Evolutionary conservation across 1,139 yeast species (phyloP), one percentile per base, ranked within the genome.

Genomic region (Meyerozyma athensensis): DNA sequence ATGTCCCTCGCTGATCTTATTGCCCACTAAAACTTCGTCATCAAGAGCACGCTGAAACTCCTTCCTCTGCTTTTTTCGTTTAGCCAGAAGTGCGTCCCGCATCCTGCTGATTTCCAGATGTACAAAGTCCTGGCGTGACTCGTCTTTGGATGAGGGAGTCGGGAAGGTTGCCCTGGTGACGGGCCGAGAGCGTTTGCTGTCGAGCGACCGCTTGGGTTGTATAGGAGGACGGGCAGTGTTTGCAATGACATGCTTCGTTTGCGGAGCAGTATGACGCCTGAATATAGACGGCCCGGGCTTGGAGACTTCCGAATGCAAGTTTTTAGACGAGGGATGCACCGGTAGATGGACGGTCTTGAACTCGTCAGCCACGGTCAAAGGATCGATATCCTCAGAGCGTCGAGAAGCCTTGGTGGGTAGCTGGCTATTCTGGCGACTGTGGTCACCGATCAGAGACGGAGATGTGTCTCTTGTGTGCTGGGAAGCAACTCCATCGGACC

Each of bases 1-100:
- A 54, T 92, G 97, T 33, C 96, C 97, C 59, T 87, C 96, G 44
- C 85, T 78, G 34, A 89, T 92, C 48, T 83, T 81, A 45, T 86
- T 84, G 1, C 95, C 95, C 7, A 85, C 82, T 30, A 82, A 58
- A 3, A 82, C 89, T 48, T 79, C 86, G 46, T 79, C 86, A 36
- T 78, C 81, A 37, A 70, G 52, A 7, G 28, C 28, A 9, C 12
- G 28, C 14, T 10, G 9, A 37, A 59, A 57, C 39, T 71, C 76
- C 26, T 58, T 56, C 33, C 71, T 56, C 43, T 61, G 61, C 44
- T 63, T 61, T 43, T 64, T 71, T 24, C 80, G 56, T 47, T 67
- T 72, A n/a, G 63, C 59, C 9, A 67, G 40, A 12, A 70, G 54
- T 1, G 74, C 59, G 41, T 62, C 61, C 41, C 75, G 56, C 70